Evolutionary conservation across 225 moss, liverwort and hornwort species (phyloP).

Genomic region (Ulota crispa): DNA sequence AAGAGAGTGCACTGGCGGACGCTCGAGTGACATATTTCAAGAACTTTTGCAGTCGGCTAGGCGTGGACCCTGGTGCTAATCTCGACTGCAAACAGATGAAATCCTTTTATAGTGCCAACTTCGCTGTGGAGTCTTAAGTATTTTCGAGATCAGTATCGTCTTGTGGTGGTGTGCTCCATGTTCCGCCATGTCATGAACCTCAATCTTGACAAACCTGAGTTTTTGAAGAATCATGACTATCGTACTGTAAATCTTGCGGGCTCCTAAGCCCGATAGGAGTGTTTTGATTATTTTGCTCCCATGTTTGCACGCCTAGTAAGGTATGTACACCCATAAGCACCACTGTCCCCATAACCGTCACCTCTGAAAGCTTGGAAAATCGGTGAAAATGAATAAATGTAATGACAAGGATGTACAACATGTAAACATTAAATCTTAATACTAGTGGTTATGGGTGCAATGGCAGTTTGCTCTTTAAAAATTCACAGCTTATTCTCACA

Average conservation of each 20-base stretch:
- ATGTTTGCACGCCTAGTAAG: not conserved
- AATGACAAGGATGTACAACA: too few species aligned
- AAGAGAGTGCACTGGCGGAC: slow-evolving; percentile 18
- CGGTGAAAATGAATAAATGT: too few species aligned
- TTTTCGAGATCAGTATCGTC: not conserved
- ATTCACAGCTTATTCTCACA: too few species aligned
- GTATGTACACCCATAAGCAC: too few species aligned
- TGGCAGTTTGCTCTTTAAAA: too few species aligned
- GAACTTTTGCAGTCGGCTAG: slow-evolving; percentile 32
- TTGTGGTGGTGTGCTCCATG: not conserved
- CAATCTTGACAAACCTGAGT: too few species aligned
- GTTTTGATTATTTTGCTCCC: too few species aligned
- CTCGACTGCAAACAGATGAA: slow-evolving; percentile 51
- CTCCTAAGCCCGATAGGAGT: not conserved
- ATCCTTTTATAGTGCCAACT: slow-evolving; percentile 23
- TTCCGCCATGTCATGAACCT: not conserved
- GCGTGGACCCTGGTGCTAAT: slow-evolving; percentile 47
- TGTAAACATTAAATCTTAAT: too few species aligned
- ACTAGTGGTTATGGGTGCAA: too few species aligned
- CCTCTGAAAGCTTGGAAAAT: too few species aligned
- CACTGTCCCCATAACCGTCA: too few species aligned
- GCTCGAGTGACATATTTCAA: slow-evolving; percentile 37
- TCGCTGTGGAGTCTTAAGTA: not conserved
- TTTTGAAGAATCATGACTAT: not conserved
- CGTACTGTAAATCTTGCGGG: not conserved